Evolutionary conservation across 345 rosid species (phyloP).

Genomic region (Arabidopsis suecica): DNA sequence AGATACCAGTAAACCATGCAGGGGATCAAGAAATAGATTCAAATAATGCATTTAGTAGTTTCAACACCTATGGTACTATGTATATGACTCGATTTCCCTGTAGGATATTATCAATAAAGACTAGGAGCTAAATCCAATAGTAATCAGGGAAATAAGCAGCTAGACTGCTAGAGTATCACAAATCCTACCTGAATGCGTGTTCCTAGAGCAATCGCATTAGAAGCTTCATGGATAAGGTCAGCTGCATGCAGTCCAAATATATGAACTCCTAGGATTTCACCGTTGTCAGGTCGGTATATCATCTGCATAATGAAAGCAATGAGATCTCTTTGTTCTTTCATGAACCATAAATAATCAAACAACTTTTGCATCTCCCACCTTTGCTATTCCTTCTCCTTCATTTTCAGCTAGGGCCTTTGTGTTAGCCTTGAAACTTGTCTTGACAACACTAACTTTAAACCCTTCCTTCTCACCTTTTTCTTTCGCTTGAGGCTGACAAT

Average conservation of each 20-base stretch:
- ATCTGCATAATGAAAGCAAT: conserved; percentile 56
- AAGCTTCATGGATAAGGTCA: conserved; percentile 99
- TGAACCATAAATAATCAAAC: conserved; percentile 7
- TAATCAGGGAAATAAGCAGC: conserved; percentile 5
- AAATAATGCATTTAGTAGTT: background rate
- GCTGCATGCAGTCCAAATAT: conserved; percentile 98
- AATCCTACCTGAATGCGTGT: conserved; percentile 68
- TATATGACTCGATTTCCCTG: background rate
- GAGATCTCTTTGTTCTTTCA: conserved; percentile 33
- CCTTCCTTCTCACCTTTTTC: conserved; percentile 94
- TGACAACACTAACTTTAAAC: conserved; percentile 81
- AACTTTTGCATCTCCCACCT: conserved; percentile 54
- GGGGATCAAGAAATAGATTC: conserved; percentile 22
- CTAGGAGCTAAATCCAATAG: background rate
- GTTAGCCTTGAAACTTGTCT: conserved; percentile 99
- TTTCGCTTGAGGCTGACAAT: conserved; percentile 92
- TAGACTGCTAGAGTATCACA: background rate
- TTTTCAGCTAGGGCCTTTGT: conserved; percentile 98
- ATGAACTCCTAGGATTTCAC: conserved; percentile 98
- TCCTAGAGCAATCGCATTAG: conserved; percentile 94
- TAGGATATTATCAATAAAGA: background rate
- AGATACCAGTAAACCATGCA: conserved; percentile 32
- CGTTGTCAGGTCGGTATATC: conserved; percentile 95
- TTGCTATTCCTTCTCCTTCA: conserved; percentile 98
- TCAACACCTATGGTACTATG: background rate